These are phyloP conservation scores for Henckelia pumila DNA, from an alignment of 257 asterid species.

Conservation along the genomic window DNA sequence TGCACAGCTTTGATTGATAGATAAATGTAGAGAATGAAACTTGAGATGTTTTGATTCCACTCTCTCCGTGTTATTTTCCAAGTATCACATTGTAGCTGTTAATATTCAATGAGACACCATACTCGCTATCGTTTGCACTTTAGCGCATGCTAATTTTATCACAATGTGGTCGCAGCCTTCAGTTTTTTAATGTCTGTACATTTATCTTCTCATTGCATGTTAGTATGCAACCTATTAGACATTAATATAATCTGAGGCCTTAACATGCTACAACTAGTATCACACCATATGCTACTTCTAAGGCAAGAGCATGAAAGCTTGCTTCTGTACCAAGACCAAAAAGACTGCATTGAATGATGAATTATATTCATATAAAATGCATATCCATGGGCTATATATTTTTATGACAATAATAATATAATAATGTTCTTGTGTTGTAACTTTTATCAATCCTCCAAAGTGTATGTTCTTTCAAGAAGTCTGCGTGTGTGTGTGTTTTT, in stretches of 20 bases:
- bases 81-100: no score
- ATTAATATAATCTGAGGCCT: conserved; percentile 7
- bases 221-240: no score
- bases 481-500: background rate
- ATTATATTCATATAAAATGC: background rate
- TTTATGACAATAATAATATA: background rate
- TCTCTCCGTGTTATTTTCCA: no score
- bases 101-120: background rate
- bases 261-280: conserved; percentile 1
- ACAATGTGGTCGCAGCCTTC: background rate
- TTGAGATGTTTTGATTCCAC: no score
- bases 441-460: background rate
- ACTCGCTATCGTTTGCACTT: background rate
- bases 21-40: no score
- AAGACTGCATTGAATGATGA: background rate
- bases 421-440: background rate
- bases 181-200: background rate
- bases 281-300: background rate
- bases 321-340: background rate
- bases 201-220: background rate
- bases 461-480: background rate
- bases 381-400: background rate
- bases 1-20: no score
- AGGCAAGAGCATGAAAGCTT: conserved; percentile 7
- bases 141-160: background rate